These are phyloP conservation scores for Beauveria sp. DNA, from an alignment of 2,329 filamentous ascomycete species.

Conservation along the genomic window DNA sequence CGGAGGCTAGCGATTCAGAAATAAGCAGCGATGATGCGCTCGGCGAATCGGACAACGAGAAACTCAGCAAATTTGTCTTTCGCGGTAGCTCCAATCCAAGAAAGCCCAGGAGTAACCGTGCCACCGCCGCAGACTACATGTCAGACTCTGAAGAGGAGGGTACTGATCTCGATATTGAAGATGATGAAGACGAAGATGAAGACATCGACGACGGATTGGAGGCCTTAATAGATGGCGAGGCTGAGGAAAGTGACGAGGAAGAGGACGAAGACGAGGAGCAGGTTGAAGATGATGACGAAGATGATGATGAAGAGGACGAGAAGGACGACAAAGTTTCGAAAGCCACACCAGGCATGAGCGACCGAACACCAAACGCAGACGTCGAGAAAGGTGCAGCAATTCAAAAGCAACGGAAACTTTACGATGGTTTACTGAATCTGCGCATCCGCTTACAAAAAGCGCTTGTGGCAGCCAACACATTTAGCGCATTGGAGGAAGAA, in stretches of 20 bases:
- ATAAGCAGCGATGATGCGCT: constrained; percentile 65
- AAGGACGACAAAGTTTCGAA: constrained; percentile 24
- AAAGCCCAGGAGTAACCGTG: constrained; percentile 29
- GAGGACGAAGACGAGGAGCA: constrained; percentile 16
- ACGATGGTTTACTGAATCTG: constrained; percentile 81
- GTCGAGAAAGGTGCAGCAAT: constrained; percentile 80
- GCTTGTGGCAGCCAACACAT: constrained; percentile 71
- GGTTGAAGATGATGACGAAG: constrained; percentile 29
- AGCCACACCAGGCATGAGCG: constrained; percentile 27
- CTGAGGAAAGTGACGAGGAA: constrained; percentile 22
- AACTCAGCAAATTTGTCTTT: constrained; percentile 66
- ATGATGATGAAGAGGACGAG: constrained; percentile 28
- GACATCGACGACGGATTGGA: constrained; percentile 32
- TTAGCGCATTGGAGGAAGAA: constrained; percentile 40
- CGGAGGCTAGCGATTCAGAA: constrained; percentile 47
- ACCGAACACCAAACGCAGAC: constrained; percentile 40
- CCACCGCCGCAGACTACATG: constrained; percentile 52
- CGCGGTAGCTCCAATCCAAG: constrained; percentile 49
- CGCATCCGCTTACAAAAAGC: constrained; percentile 92
- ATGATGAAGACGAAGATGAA: constrained; percentile 25
- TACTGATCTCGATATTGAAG: constrained; percentile 32
- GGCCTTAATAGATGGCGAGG: constrained; percentile 24
- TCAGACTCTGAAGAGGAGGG: constrained; percentile 33
- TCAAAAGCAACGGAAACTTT: constrained; percentile 75
- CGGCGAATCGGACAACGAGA: constrained; percentile 76